Conservation (phyloP, 1,139 yeast genomes). For the Diutina catenulata region DNA sequence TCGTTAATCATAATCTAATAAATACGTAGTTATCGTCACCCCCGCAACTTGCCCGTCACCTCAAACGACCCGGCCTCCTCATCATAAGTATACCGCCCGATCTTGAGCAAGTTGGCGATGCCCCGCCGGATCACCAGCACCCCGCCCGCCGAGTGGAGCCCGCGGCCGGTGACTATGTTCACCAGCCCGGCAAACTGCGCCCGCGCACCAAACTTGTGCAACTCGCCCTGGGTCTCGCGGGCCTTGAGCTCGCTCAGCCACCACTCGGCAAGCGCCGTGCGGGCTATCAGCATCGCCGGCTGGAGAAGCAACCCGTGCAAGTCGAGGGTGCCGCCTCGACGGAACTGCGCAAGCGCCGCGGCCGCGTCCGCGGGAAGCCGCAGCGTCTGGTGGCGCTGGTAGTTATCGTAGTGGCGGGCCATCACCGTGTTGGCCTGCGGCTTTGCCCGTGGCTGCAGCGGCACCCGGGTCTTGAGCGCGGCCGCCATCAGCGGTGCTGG, state of each 20-base stretch:
- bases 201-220: constrained; percentile 17
- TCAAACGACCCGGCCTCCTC: constrained; percentile 34
- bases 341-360: neutral
- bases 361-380: neutral
- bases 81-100: constrained; percentile 24
- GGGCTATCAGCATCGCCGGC: constrained; percentile 28
- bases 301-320: constrained; percentile 13
- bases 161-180: constrained; percentile 46
- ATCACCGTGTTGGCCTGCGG: neutral
- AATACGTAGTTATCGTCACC: neutral
- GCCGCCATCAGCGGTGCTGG: no score
- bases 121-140: constrained; percentile 29
- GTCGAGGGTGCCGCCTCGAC: neutral
- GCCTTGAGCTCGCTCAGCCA: constrained; percentile 37
- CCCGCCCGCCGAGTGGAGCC: constrained; percentile 48
- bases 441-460: no score
- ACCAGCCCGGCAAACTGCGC: constrained; percentile 27
- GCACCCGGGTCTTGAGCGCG: no score
- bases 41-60: constrained; percentile 22
- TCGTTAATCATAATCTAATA: no score
- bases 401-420: neutral
- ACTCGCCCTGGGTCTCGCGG: constrained; percentile 27
- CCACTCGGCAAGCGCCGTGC: constrained; percentile 32
- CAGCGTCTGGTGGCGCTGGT: neutral
- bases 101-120: constrained; percentile 23